Conservation (phyloP, 495 filamentous ascomycete species). For the Alectoria sarmentosa region DNA sequence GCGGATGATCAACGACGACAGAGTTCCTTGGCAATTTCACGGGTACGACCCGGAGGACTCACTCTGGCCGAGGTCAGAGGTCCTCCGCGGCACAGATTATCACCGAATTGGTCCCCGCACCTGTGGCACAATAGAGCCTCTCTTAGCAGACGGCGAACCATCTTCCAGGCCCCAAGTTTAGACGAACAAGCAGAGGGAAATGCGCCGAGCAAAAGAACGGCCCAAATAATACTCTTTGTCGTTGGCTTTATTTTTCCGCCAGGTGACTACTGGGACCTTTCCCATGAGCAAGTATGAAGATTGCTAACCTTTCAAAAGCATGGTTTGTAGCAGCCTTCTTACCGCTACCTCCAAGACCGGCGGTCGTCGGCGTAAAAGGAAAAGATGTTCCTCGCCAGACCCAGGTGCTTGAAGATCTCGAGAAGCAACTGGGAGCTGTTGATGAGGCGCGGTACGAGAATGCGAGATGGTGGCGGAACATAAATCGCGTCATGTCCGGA, state of each 20-base stretch:
- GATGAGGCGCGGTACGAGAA: constrained; percentile 68
- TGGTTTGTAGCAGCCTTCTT: constrained; percentile 86
- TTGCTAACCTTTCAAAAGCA: constrained; percentile 35
- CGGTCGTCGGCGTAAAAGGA: constrained; percentile 32
- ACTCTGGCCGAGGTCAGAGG: constrained; percentile 17
- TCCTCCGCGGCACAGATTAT: constrained; percentile 13
- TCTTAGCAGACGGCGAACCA: constrained; percentile 39
- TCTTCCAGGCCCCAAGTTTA: constrained; percentile 65
- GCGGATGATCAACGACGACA: constrained; percentile 24
- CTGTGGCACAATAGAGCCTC: constrained; percentile 56
- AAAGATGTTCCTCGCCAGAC: constrained; percentile 24
- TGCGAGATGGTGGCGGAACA: constrained; percentile 84
- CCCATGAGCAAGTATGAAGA: constrained; percentile 6
- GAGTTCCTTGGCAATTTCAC: constrained; percentile 21
- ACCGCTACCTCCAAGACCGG: constrained; percentile 59
- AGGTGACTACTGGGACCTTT: constrained; percentile 45
- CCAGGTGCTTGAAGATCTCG: constrained; percentile 39
- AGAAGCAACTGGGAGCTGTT: constrained; percentile 37
- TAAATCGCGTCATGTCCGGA: constrained; percentile 82
- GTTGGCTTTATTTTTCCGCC: constrained; percentile 82
- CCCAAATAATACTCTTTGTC: constrained; percentile 82
- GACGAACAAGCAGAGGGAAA: constrained; percentile 54
- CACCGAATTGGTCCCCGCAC: constrained; percentile 62
- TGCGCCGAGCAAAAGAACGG: constrained; percentile 59
- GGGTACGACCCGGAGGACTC: constrained; percentile 18